phyloP scores from a whole-genome alignment of 208 protist species.

The Naegleria lovaniensis region DNA sequence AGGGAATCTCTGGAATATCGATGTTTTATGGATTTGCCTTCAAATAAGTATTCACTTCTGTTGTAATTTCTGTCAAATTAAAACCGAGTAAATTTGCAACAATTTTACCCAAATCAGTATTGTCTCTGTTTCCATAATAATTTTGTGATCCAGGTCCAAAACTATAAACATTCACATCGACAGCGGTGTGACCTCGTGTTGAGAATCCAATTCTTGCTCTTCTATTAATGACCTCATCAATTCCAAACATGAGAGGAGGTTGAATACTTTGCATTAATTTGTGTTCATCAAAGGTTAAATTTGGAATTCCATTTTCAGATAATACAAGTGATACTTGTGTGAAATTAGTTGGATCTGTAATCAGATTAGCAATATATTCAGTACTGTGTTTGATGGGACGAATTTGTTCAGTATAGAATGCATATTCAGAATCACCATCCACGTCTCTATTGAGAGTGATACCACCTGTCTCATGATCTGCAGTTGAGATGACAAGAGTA shows the following conservation, averaged over 20 bases:
- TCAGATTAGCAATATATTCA: background rate
- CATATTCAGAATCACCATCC: background rate
- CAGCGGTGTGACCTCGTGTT: background rate
- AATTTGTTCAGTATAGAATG: background rate
- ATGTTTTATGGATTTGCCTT: background rate
- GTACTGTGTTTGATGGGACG: background rate
- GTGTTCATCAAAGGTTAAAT: background rate
- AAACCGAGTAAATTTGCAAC: background rate
- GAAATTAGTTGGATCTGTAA: background rate
- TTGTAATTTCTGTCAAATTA: background rate
- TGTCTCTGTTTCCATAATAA: background rate
- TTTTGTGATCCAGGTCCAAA: background rate
- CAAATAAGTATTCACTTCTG: background rate
- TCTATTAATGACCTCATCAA: background rate
- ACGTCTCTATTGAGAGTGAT: background rate
- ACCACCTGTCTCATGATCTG: slow-evolving; percentile 30
- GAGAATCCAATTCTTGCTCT: background rate
- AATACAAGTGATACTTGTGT: background rate
- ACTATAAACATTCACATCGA: slow-evolving; percentile 18
- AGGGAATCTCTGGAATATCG: too few relatives aligned
- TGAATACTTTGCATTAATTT: background rate
- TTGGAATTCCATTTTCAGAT: background rate
- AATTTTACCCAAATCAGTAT: background rate
- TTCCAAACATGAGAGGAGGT: background rate
- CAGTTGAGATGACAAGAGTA: slow-evolving; percentile 8